phyloP scores from a whole-genome alignment of 2,329 filamentous ascomycete genomes.

The Colletotrichum echinochloae region DNA sequence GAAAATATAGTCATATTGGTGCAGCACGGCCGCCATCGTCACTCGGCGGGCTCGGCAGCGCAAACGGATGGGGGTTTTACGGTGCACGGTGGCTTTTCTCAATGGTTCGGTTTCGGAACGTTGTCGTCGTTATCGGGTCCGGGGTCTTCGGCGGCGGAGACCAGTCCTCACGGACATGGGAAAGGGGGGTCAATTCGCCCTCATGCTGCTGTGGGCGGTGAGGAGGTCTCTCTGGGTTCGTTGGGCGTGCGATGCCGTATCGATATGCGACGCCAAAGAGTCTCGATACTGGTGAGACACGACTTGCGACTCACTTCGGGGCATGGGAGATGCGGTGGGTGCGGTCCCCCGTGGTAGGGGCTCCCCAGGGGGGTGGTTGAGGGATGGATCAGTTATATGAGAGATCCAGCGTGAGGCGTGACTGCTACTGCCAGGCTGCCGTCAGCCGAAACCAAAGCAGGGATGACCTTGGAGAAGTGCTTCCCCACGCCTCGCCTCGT shows the following conservation, averaged over 20 bases:
- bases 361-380: neutral
- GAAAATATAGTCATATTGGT: conserved; percentile 72
- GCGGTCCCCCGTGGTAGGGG: neutral
- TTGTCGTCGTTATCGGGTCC: conserved; percentile 1
- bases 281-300: too few relatives aligned
- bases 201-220: too few relatives aligned
- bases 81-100: neutral
- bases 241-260: neutral
- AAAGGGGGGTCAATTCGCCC: neutral
- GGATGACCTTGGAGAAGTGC: neutral
- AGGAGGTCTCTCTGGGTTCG: too few relatives aligned
- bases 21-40: conserved; percentile 52
- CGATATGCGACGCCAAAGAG: neutral
- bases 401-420: neutral
- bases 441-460: conserved; percentile 14
- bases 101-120: neutral
- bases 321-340: neutral
- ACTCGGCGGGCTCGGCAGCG: neutral
- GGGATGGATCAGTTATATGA: conserved; percentile 18
- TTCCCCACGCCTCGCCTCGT: neutral
- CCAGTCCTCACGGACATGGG: conserved; percentile 22
- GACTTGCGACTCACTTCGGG: too few relatives aligned
- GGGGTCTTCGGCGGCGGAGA: conserved; percentile 7
- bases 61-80: neutral
- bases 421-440: neutral